These are phyloP conservation scores for Pilasporangium apinafurcum DNA, from an alignment of 352 stramenopile species.

Conservation along the genomic window DNA sequence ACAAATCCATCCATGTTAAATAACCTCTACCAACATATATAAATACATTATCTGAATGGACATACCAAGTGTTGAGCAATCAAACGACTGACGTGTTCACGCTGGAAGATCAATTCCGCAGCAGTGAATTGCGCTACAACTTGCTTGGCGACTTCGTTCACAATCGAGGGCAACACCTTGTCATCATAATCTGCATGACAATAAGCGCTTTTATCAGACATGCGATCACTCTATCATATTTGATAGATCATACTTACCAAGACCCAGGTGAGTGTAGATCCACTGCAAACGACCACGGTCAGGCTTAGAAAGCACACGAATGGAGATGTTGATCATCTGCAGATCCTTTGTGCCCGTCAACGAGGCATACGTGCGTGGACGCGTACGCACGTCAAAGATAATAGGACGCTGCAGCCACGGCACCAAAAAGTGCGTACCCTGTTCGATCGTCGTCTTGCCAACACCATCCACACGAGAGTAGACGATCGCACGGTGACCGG, in stretches of 20 bases:
- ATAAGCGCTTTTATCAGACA: no score
- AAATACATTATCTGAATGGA: not conserved
- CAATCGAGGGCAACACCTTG: constrained; percentile 96
- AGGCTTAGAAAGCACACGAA: constrained; percentile 98
- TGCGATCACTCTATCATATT: no score
- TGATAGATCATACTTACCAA: constrained; percentile 34
- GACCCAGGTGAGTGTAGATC: constrained; percentile 95
- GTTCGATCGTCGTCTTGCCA: constrained; percentile 66
- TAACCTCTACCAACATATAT: constrained; percentile 11
- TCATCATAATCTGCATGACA: constrained; percentile 99
- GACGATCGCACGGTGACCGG: constrained; percentile 85
- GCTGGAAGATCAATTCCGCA: constrained; percentile 98
- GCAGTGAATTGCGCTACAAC: constrained; percentile 99
- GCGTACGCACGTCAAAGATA: constrained; percentile 93
- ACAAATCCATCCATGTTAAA: constrained; percentile 10
- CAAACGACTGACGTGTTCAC: constrained; percentile 94
- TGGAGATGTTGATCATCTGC: constrained; percentile 99
- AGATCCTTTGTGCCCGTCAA: constrained; percentile 95
- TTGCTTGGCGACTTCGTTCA: constrained; percentile 99
- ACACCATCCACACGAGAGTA: constrained; percentile 89
- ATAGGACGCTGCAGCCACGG: constrained; percentile 97
- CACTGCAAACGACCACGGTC: constrained; percentile 91
- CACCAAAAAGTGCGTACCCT: constrained; percentile 96
- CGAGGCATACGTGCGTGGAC: constrained; percentile 91
- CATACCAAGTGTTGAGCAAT: constrained; percentile 91